Conservation (phyloP, 768 basidiomycete genomes). For the Neoboletus subvelutipes region DNA sequence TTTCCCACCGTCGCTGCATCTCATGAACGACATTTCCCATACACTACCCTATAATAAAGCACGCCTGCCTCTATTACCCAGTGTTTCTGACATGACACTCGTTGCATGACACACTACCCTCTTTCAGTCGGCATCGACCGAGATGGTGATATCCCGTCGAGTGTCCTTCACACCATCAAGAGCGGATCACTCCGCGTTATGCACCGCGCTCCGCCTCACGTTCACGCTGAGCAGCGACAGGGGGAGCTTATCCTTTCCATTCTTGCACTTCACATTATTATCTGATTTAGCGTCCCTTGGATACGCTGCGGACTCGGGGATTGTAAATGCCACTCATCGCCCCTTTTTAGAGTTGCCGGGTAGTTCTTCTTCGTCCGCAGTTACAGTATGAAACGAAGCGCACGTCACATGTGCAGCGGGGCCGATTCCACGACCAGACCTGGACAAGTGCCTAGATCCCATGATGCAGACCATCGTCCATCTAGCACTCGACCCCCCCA, state of each 20-base stretch:
- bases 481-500: background rate
- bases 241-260: background rate
- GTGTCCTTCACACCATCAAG: background rate
- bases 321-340: background rate
- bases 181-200: background rate
- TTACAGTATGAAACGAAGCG: background rate
- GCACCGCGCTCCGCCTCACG: background rate
- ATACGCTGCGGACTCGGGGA: background rate
- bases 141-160: background rate
- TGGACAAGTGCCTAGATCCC: background rate
- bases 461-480: background rate
- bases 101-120: background rate
- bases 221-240: background rate
- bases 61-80: background rate
- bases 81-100: background rate
- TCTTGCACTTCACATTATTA: background rate
- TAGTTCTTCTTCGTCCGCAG: background rate
- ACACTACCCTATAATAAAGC: background rate
- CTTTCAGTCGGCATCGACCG: background rate
- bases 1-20: conserved; percentile 10
- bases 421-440: background rate
- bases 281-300: background rate
- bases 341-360: background rate
- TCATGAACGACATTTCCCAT: conserved; percentile 1
- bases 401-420: background rate